Evolutionary conservation across 2,329 filamentous ascomycete genomes (phyloP), one percentile per base, ranked within the genome.

Genomic region (Teratosphaeria destructans): DNA sequence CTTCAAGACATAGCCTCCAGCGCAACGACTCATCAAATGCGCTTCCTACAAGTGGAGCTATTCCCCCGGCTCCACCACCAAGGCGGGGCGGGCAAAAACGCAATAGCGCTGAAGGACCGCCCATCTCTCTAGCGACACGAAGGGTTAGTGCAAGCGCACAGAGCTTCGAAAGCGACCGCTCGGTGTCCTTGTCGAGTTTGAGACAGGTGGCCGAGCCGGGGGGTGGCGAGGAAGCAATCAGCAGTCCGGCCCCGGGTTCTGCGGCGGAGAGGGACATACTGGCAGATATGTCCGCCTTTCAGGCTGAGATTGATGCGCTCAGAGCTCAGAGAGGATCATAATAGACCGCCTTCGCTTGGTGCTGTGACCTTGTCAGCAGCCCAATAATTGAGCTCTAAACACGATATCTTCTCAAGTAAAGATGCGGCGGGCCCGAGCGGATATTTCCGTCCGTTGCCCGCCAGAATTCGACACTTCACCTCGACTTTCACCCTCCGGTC

Each of bases 241-340:
- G 37, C 32, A 19, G 14, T 11, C 19, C 19, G 19, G 14, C 53
- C 8, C 7, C 12, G 8, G 53, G 53, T 10, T 49, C 37, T 62
- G 43, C 27, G 54, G 23, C 54, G 55, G 34, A 55, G 60, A 52
- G 57, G 61, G 65, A 71, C 58, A 65, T 71, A 5, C 59, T 72
- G 43, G 69, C 67, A 12, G 69, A 72, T 56, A 65, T 72, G 64
- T 56, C 63, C 11, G 67, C 69, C 14, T 67, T 71, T 56, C 67
- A 71, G 59, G 67, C 64, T 2, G 70, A 71, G 60, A 67, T 71
- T 35, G 70, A 71, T 39, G 69, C 67, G 8, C 56, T 71, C 39
- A 64, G 66, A 34, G 34, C 54, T 12, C 52, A 53, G 43, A 49
- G 43, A 49, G 16, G 5, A 49, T 49, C 43, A 11, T 49, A n/a